These are phyloP conservation scores for Phytophthora hibernalis DNA, from an alignment of 352 stramenopile genomes.

Conservation along the genomic window DNA sequence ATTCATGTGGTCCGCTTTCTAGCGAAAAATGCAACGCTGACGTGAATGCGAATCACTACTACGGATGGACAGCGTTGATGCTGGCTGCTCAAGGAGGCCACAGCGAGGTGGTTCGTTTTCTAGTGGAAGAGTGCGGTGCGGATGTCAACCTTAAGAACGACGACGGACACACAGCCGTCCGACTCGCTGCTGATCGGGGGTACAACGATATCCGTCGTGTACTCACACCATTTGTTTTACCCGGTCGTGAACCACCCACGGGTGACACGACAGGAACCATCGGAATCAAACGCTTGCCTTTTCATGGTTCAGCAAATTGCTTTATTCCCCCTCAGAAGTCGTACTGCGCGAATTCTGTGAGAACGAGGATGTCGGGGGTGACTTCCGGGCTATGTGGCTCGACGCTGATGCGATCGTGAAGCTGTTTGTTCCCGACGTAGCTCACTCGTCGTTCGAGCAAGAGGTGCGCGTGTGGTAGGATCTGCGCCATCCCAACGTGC, in stretches of 20 bases:
- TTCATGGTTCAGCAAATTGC: background rate
- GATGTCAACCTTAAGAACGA: too few species aligned
- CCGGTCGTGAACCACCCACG: background rate
- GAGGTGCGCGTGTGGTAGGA: conserved; percentile 17
- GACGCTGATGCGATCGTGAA: conserved; percentile 23
- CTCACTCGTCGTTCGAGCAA: background rate
- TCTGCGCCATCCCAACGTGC: conserved; percentile 28
- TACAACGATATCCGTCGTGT: background rate
- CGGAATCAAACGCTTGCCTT: too few species aligned
- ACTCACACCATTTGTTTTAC: background rate
- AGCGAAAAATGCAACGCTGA: too few species aligned
- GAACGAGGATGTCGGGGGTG: background rate
- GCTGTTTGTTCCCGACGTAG: conserved; percentile 5
- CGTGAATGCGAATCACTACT: too few species aligned
- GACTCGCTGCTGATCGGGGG: background rate
- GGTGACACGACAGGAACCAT: background rate
- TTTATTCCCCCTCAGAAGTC: conserved; percentile 11
- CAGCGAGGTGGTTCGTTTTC: too few species aligned
- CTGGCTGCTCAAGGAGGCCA: too few species aligned
- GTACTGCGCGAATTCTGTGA: conserved; percentile 1
- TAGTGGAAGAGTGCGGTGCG: too few species aligned
- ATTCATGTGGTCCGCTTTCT: too few species aligned
- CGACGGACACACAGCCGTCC: background rate
- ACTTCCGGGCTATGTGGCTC: conserved; percentile 26
- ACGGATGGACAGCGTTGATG: too few species aligned